Conservation (phyloP, 768 basidiomycete genomes). For the Suillus plorans region DNA sequence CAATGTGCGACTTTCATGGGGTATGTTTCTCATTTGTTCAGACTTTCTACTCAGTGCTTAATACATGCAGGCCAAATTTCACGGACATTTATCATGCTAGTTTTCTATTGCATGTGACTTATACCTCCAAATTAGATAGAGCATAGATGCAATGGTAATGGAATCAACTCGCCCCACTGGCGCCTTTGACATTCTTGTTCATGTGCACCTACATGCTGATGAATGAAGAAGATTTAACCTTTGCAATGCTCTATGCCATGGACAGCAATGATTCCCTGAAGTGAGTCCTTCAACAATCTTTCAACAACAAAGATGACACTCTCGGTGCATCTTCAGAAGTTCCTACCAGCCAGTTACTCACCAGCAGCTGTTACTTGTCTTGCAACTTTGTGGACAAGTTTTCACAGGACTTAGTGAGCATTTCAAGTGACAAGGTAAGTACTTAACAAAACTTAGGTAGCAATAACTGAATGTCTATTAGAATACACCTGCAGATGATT, state of each 20-base stretch:
- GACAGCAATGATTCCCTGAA: slow-evolving; percentile 14
- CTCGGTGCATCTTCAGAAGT: too few species aligned
- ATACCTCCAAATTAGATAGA: slow-evolving; percentile 22
- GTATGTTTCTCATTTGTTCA: not conserved
- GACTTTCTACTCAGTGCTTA: not conserved
- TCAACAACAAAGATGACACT: too few species aligned
- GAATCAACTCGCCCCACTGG: slow-evolving; percentile 6
- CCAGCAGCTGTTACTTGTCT: too few species aligned
- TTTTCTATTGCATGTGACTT: slow-evolving; percentile 26
- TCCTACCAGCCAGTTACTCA: too few species aligned
- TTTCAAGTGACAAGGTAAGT: too few species aligned
- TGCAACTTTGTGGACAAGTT: too few species aligned
- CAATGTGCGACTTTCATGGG: slow-evolving; percentile 16
- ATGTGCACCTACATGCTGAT: slow-evolving; percentile 7
- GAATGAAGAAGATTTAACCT: not conserved
- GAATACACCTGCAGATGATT: too few species aligned
- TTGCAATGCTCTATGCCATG: slow-evolving; percentile 10
- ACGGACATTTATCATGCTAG: slow-evolving; percentile 14
- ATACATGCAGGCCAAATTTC: slow-evolving; percentile 4
- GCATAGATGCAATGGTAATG: slow-evolving; percentile 13
- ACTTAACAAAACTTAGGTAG: too few species aligned
- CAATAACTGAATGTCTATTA: too few species aligned
- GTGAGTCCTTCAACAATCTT: too few species aligned
- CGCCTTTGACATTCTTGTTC: not conserved
- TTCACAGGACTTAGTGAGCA: too few species aligned